Conservation (phyloP, 495 filamentous ascomycete species). For the Trichoderma virens region DNA sequence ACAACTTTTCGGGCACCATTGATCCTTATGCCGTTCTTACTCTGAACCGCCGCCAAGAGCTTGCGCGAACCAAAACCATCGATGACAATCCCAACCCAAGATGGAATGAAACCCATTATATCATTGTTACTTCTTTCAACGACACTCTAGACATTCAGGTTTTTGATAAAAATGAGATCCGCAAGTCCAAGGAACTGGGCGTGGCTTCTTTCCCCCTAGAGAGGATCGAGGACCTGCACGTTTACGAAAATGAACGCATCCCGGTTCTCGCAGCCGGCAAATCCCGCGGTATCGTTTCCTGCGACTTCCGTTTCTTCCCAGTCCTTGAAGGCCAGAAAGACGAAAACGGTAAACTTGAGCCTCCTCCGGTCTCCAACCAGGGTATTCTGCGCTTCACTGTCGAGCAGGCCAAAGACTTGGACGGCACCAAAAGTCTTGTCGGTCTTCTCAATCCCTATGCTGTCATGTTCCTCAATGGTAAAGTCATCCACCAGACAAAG, state of each 20-base stretch:
- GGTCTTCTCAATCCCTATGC: conserved; percentile 89
- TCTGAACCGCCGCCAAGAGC: conserved; percentile 67
- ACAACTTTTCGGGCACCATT: conserved; percentile 86
- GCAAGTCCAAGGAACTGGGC: conserved; percentile 95
- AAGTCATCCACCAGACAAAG: conserved; percentile 74
- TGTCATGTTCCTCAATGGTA: conserved; percentile 77
- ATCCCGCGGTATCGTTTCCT: conserved; percentile 66
- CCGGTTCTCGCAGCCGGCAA: conserved; percentile 83
- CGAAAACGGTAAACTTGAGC: conserved; percentile 67
- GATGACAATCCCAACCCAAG: conserved; percentile 77
- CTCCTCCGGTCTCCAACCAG: conserved; percentile 80
- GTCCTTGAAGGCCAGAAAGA: conserved; percentile 66
- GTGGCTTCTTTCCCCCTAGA: conserved; percentile 77
- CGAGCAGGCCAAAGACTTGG: conserved; percentile 92
- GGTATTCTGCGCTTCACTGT: conserved; percentile 90
- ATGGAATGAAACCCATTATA: conserved; percentile 94
- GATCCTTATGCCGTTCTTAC: conserved; percentile 90
- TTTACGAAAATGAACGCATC: conserved; percentile 75
- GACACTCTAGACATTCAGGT: conserved; percentile 76
- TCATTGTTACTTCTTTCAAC: conserved; percentile 83
- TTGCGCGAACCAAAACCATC: conserved; percentile 84
- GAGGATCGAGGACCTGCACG: conserved; percentile 62
- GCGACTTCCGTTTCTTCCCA: conserved; percentile 92
- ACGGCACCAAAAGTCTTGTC: conserved; percentile 80
- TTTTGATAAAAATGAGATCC: conserved; percentile 89